Conservation (phyloP, 768 basidiomycete genomes). For the Sporobolomyces pararoseus region DNA sequence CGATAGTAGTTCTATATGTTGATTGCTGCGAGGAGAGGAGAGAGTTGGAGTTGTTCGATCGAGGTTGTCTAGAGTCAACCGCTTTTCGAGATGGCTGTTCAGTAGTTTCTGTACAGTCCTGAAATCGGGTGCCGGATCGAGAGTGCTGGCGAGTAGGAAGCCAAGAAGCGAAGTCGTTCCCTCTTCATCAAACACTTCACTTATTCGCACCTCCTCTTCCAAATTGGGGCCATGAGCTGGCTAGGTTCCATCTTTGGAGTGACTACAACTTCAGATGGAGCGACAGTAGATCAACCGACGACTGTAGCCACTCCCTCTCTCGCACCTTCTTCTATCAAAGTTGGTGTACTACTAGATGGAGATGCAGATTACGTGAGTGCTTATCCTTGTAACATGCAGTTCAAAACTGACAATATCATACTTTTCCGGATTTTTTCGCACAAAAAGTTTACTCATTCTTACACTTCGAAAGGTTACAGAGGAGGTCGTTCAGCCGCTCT, state of each 20-base stretch:
- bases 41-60: no score
- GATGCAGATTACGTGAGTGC: conserved; percentile 11
- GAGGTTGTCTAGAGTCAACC: no score
- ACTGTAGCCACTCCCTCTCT: neutral
- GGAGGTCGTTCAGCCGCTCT: conserved; percentile 12
- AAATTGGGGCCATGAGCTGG: neutral
- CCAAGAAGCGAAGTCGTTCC: no score
- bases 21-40: neutral
- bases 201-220: neutral
- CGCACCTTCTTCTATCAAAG: neutral
- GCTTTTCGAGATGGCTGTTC: no score
- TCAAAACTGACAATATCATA: no score
- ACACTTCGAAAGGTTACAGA: neutral
- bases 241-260: neutral
- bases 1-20: neutral
- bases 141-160: no score
- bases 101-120: no score
- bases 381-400: neutral
- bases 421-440: no score
- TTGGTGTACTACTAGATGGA: conserved; percentile 17
- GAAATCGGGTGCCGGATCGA: no score
- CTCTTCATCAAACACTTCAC: neutral
- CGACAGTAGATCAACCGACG: no score
- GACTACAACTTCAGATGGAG: neutral
- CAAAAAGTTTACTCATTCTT: conserved; percentile 3